Conservation (phyloP, 1,284 basidiomycete genomes). For the Rhizopogon parksii region DNA sequence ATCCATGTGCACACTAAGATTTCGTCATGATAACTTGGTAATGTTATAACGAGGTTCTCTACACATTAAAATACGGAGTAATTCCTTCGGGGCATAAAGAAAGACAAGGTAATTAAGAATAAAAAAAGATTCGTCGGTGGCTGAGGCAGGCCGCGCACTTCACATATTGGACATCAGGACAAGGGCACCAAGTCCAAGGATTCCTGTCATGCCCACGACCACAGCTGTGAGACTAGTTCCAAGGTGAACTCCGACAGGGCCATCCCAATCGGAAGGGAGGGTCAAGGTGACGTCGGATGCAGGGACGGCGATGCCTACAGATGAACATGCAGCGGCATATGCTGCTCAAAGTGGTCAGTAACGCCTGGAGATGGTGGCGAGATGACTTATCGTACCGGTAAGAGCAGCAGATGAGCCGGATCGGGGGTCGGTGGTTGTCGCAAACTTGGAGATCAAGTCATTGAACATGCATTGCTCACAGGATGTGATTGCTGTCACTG, state of each 20-base stretch:
- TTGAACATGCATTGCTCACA: constrained; percentile 65
- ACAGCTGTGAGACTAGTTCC: constrained; percentile 36
- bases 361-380: background rate
- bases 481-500: constrained; percentile 33
- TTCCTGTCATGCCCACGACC: constrained; percentile 36
- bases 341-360: constrained; percentile 28
- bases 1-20: too few relatives aligned
- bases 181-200: constrained; percentile 42
- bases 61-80: too few relatives aligned
- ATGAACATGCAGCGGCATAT: constrained; percentile 41
- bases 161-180: constrained; percentile 47
- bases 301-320: constrained; percentile 32
- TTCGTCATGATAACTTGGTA: too few relatives aligned
- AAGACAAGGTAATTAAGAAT: too few relatives aligned
- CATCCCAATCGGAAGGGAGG: constrained; percentile 51
- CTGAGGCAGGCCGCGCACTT: background rate
- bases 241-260: constrained; percentile 44
- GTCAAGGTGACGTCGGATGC: constrained; percentile 34
- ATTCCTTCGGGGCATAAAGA: too few relatives aligned
- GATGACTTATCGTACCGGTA: constrained; percentile 32
- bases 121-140: too few relatives aligned
- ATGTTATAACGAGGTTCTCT: too few relatives aligned
- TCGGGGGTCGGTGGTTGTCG: constrained; percentile 39
- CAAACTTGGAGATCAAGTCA: constrained; percentile 44
- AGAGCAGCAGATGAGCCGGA: constrained; percentile 53